Conservation (phyloP, 306 rosid genomes). For the Cucurbita pepo region DNA sequence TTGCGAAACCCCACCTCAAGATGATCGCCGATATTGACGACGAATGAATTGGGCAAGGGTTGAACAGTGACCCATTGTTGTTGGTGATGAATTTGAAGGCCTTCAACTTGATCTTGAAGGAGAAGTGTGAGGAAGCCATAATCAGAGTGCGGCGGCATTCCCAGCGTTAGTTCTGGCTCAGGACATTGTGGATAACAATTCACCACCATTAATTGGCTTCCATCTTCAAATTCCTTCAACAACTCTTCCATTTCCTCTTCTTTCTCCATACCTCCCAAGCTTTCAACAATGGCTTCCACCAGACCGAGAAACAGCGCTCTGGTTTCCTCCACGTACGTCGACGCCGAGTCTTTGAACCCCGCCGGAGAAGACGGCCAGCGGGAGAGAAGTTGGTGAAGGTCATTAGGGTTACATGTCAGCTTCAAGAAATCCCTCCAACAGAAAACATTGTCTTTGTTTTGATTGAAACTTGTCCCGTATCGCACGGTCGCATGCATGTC, state of each 20-base stretch:
- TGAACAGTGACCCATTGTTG: constrained; percentile 65
- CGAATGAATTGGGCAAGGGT: constrained; percentile 54
- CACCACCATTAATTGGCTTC: constrained; percentile 75
- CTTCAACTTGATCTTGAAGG: constrained; percentile 68
- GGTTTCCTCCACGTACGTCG: constrained; percentile 53
- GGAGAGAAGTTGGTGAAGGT: constrained; percentile 26
- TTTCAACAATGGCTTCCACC: constrained; percentile 54
- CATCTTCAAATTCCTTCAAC: constrained; percentile 40
- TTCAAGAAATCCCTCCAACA: constrained; percentile 93
- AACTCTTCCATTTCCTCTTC: constrained; percentile 16
- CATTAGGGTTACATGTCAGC: constrained; percentile 42
- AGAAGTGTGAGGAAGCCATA: constrained; percentile 82
- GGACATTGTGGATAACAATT: constrained; percentile 88
- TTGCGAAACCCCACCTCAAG: constrained; percentile 37
- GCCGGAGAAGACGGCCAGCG: constrained; percentile 72
- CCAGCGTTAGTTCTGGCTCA: constrained; percentile 78
- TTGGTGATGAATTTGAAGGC: constrained; percentile 54
- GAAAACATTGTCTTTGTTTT: constrained; percentile 49
- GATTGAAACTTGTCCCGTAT: constrained; percentile 83
- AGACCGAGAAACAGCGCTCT: constrained; percentile 30
- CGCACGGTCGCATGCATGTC: constrained; percentile 54
- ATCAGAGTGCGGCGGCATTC: constrained; percentile 91
- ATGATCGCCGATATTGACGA: constrained; percentile 87
- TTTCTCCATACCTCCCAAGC: constrained; percentile 36
- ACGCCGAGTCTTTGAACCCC: constrained; percentile 47